These are phyloP conservation scores for Vanrija humicola DNA, from an alignment of 1,284 basidiomycete species.

Conservation along the genomic window DNA sequence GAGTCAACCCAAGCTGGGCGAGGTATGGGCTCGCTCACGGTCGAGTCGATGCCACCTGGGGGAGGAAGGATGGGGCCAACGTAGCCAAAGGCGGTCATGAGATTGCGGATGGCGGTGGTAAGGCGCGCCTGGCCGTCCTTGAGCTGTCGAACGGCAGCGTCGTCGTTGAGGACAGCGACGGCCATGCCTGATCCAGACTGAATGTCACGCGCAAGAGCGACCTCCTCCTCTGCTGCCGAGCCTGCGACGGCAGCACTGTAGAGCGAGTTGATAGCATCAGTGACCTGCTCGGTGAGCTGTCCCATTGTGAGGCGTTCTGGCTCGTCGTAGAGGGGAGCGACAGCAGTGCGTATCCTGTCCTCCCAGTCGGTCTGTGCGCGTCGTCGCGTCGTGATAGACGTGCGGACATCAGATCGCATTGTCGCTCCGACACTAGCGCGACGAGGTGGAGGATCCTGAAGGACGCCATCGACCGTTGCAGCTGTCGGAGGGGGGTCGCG, in stretches of 20 bases:
- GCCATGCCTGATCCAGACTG: conserved; percentile 17
- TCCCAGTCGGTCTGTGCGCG: conserved; percentile 14
- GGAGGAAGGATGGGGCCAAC: conserved; percentile 36
- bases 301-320: conserved; percentile 20
- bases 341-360: conserved; percentile 14
- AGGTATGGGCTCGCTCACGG: conserved; percentile 23
- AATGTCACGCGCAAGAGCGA: conserved; percentile 29
- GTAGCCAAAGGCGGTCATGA: conserved; percentile 41
- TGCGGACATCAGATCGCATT: no score
- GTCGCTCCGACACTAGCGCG: neutral
- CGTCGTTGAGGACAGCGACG: conserved; percentile 29
- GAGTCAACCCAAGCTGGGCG: conserved; percentile 39
- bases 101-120: conserved; percentile 22
- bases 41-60: conserved; percentile 8
- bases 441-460: neutral
- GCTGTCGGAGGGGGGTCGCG: conserved; percentile 45
- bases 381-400: neutral
- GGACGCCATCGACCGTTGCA: neutral
- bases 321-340: conserved; percentile 12
- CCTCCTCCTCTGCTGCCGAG: conserved; percentile 39
- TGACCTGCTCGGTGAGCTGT: conserved; percentile 28
- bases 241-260: conserved; percentile 40
- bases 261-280: conserved; percentile 35
- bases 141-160: conserved; percentile 19
- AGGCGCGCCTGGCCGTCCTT: conserved; percentile 14